phyloP scores from a whole-genome alignment of 2,329 filamentous ascomycete genomes.

The Aspergillus hortae region DNA sequence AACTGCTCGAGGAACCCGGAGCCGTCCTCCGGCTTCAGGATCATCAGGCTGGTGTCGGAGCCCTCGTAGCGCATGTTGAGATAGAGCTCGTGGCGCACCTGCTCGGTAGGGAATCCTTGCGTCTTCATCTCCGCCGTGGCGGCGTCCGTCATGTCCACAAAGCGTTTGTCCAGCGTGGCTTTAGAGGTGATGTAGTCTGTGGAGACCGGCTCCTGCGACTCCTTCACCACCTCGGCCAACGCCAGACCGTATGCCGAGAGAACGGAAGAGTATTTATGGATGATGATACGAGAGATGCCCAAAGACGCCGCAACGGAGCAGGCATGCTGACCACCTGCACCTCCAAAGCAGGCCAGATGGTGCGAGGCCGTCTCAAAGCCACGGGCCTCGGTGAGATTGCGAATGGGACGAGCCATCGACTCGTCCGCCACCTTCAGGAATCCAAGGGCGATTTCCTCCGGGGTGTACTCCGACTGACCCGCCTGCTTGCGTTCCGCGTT shows the following conservation, averaged over 20 bases:
- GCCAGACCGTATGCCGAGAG: constrained; percentile 92
- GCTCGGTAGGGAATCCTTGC: constrained; percentile 43
- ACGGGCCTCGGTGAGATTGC: constrained; percentile 86
- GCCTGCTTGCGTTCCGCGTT: constrained; percentile 50
- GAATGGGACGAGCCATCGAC: constrained; percentile 65
- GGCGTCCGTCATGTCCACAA: constrained; percentile 70
- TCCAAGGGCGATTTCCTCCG: constrained; percentile 38
- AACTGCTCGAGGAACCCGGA: constrained; percentile 83
- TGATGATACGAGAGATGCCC: constrained; percentile 78
- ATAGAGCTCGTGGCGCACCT: constrained; percentile 43
- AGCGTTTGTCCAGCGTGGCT: constrained; percentile 60
- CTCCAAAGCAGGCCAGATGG: constrained; percentile 86
- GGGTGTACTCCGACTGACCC: constrained; percentile 52
- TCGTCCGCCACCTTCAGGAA: constrained; percentile 43
- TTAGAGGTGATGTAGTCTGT: constrained; percentile 48
- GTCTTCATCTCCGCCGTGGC: constrained; percentile 37
- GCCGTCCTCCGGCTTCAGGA: constrained; percentile 64
- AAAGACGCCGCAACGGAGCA: constrained; percentile 84
- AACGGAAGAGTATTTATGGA: constrained; percentile 88
- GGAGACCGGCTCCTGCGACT: constrained; percentile 64
- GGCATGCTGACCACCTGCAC: constrained; percentile 87
- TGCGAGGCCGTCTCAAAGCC: constrained; percentile 89
- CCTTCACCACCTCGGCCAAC: constrained; percentile 86
- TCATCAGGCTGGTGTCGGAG: constrained; percentile 49
- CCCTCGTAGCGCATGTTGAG: constrained; percentile 51